A percentile compares a stretch with the other conserved stretches of the same genome.
These are phyloP conservation scores for Eustoma russellianum DNA, from an alignment of 257 asterid species.

Conservation along the genomic window DNA sequence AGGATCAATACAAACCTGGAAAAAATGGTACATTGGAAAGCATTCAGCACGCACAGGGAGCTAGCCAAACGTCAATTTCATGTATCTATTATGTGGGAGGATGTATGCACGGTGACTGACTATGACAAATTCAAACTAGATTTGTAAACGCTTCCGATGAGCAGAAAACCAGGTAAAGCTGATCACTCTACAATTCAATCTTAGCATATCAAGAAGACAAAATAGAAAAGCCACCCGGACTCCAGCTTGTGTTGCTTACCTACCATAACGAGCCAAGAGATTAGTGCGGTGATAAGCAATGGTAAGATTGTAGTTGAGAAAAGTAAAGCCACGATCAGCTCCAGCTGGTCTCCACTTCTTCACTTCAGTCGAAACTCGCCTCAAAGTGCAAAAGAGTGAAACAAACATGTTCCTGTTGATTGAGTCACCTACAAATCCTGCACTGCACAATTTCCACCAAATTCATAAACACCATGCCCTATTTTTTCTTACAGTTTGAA, in stretches of 20 bases:
- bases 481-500: neutral
- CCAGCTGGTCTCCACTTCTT: constrained; percentile 97
- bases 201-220: neutral
- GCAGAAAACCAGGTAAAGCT: neutral
- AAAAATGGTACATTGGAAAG: neutral
- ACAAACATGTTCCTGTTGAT: constrained; percentile 96
- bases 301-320: constrained; percentile 73
- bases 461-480: constrained; percentile 21
- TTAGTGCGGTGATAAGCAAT: constrained; percentile 90
- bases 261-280: constrained; percentile 92
- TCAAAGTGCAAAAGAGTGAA: constrained; percentile 73
- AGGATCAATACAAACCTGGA: neutral
- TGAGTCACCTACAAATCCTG: constrained; percentile 99
- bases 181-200: too few relatives aligned
- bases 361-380: constrained; percentile 48
- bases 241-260: constrained; percentile 42
- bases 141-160: neutral
- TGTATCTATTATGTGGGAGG: too few relatives aligned
- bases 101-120: too few relatives aligned
- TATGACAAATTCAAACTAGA: neutral
- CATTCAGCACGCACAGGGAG: too few relatives aligned
- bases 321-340: constrained; percentile 95
- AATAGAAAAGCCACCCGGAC: neutral
- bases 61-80: too few relatives aligned
- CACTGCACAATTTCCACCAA: constrained; percentile 42